phyloP scores from a whole-genome alignment of 2,329 filamentous ascomycete species.

The Xylaria sp. region DNA sequence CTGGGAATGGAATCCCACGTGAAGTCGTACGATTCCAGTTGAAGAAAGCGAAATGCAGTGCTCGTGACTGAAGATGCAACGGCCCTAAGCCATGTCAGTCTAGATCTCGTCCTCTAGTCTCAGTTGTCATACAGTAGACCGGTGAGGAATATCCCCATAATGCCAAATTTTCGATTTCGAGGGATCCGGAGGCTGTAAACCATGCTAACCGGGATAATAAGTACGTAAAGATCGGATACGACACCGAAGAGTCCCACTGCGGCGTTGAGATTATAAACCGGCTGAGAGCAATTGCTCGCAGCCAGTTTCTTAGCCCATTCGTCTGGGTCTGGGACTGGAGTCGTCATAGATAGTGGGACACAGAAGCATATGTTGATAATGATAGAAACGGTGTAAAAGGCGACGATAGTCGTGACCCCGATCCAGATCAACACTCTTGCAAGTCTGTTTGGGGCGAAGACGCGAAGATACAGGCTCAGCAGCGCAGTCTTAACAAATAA shows the following conservation, averaged over 20 bases:
- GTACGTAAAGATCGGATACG: slow-evolving; percentile 43
- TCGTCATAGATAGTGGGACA: slow-evolving; percentile 28
- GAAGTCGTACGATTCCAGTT: slow-evolving; percentile 37
- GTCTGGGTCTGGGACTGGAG: slow-evolving; percentile 20
- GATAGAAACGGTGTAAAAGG: slow-evolving; percentile 36
- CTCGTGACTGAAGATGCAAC: slow-evolving; percentile 36
- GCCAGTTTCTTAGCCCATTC: slow-evolving; percentile 32
- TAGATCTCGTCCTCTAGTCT: not conserved
- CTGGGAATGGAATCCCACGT: slow-evolving; percentile 41
- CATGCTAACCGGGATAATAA: slow-evolving; percentile 39
- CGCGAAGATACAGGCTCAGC: slow-evolving; percentile 40
- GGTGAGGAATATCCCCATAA: slow-evolving; percentile 40
- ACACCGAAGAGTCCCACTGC: slow-evolving; percentile 37
- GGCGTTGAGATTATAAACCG: slow-evolving; percentile 38
- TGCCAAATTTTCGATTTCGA: slow-evolving; percentile 34
- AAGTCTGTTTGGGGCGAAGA: slow-evolving; percentile 35
- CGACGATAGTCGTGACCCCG: slow-evolving; percentile 33
- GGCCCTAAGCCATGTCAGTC: slow-evolving; percentile 32
- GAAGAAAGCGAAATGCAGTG: slow-evolving; percentile 38
- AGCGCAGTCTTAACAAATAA: slow-evolving; percentile 40
- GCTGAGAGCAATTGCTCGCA: slow-evolving; percentile 35
- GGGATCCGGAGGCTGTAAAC: slow-evolving; percentile 35
- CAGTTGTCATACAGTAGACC: slow-evolving; percentile 38
- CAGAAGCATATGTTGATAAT: slow-evolving; percentile 37
- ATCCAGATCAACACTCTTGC: slow-evolving; percentile 38